Evolutionary conservation across 2,329 filamentous ascomycete species (phyloP), one percentile per base, ranked within the genome.

Genomic region (Hypoxylon sp.): DNA sequence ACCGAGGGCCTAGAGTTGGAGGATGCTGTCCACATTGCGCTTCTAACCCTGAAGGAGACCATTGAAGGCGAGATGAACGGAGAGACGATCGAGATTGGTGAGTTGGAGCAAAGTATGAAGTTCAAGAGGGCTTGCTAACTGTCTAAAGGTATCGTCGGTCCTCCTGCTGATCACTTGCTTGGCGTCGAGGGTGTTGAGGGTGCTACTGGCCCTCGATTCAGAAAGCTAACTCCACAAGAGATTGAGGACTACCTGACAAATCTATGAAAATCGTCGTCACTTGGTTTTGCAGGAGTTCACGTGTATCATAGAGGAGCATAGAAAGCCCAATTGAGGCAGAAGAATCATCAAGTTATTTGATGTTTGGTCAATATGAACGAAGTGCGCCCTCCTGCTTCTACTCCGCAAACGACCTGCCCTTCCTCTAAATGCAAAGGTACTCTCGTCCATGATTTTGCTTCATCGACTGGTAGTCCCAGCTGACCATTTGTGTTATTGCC

Each of bases 21-120:
- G 83, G 96, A 99, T 82, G 96, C 96, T 9, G 96, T 99, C 74
- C 96, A 99, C 83, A 99, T 99, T 84, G 96, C 96, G 67, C 88
- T 99, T 61, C 85, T 99, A 80, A 99, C 96, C 26, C 85, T 99
- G 80, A 99, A 99, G 87, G 96, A 99, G 87, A 98, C 96, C 64
- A 99, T 99, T 79, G 95, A 98, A 84, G 96, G 96, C 64, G 96
- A 98, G 85, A 98, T 98, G 95, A 98, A 95, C 75, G 95, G 95
- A 70, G 94, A 98, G 81, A 98, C 95, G 33, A 97, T 99, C 72
- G 96, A 99, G 84, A 98, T 99, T 81, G 95, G 94, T 94, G 83
- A 80, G 90, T 80, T 13, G 17, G 14, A 4, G 14, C 14, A 26
- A 42, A 22, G 33, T 17, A 48, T 8, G 17, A 14, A 31, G 14